Evolutionary conservation across 495 filamentous ascomycete genomes (phyloP), one percentile per base, ranked within the genome.

Genomic region (Hypoxylon rickii): DNA sequence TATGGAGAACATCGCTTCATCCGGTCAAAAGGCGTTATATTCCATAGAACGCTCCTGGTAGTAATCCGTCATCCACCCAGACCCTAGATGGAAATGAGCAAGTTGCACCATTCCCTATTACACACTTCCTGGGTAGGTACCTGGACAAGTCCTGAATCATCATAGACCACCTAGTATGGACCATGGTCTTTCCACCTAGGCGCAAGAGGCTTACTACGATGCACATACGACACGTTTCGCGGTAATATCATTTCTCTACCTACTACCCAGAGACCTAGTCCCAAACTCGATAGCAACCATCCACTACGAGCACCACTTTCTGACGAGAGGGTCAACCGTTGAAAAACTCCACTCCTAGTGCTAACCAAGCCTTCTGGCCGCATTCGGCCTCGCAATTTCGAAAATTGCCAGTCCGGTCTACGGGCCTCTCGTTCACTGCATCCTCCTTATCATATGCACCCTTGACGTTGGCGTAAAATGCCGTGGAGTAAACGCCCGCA

Each of bases 361-460:
- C 29, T 49, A 49, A 48, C 18, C 59, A 53, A 53, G 43, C 48
- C 43, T 20, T 39, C 26, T 19, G 58, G 47, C 49, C 53, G 33
- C 39, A 40, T 53, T 57, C 53, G 59, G 53, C 51, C 53, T 58
- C 52, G 31, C 39, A 48, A 52, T 56, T 52, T 48, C 49, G 32
- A 60, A 37, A 60, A 22, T 18, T 44, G 33, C 40, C 47, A 50
- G 53, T 36, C 38, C 34, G 24, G 54, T 34, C 44, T 54, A 39
- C 40, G 10, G 34, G 39, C 10, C 10, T 29, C 42, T 44, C 40
- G 10, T 36, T 34, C 44, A 40, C 54, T 63, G 53, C 54, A 54
- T 31, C 43, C 34, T 40, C 37, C 53, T 58, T 53, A n/a, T n/a
- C n/a, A n/a, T n/a, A 57, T 63, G 49, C 40, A 63, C 31, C 44